These are phyloP conservation scores for Monilinia fructicola DNA, from an alignment of 2,329 filamentous ascomycete genomes.

Conservation along the genomic window DNA sequence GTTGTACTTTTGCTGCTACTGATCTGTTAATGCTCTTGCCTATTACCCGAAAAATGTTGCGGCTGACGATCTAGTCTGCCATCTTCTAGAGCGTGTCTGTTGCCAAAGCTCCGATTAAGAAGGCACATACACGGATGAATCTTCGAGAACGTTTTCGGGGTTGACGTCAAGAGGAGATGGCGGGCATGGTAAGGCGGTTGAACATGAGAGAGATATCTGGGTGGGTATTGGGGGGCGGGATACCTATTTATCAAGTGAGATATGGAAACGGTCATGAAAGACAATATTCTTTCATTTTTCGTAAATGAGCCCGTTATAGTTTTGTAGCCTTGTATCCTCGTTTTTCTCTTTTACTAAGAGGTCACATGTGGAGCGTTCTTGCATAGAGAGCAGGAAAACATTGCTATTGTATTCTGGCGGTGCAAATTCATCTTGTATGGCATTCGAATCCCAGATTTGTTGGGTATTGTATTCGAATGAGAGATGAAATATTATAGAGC, in stretches of 20 bases:
- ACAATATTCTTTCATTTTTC: not conserved
- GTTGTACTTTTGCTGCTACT: not conserved
- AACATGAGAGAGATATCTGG: slow-evolving; percentile 37
- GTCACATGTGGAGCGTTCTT: not conserved
- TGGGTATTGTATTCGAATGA: slow-evolving; percentile 30
- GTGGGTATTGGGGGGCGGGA: not conserved
- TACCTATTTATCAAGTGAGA: not conserved
- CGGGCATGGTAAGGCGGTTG: not conserved
- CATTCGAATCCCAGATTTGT: slow-evolving; percentile 35
- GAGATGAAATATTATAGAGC: not conserved
- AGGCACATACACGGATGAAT: not conserved
- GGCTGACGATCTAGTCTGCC: not conserved
- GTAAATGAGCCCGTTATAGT: too few species aligned
- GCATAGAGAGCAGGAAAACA: not conserved
- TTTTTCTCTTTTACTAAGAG: not conserved
- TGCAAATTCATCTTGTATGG: slow-evolving; percentile 24
- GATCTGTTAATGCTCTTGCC: not conserved
- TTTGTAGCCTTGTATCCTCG: not conserved
- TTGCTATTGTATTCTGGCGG: not conserved
- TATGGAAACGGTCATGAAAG: not conserved
- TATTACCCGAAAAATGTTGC: not conserved
- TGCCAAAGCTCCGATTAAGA: not conserved
- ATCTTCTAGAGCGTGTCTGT: not conserved
- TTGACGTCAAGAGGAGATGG: not conserved
- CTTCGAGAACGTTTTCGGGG: not conserved